phyloP scores from a whole-genome alignment of 345 rosid species.

The Gossypium longicalyx region DNA sequence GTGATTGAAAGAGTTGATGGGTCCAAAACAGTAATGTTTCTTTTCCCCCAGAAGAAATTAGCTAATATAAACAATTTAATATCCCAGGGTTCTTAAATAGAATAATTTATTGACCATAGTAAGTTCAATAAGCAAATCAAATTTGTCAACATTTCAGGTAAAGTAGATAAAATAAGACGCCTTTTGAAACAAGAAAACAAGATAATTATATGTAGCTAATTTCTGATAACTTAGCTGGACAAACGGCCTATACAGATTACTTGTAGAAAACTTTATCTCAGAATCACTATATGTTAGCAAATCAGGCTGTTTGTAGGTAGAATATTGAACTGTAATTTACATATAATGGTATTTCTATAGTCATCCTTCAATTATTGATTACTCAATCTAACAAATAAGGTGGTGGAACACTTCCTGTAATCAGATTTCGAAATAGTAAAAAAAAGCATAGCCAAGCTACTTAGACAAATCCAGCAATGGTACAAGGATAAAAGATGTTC shows the following conservation, averaged over 20 bases:
- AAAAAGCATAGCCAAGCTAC: background rate
- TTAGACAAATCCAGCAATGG: background rate
- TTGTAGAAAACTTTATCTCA: background rate
- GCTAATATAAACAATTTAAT: background rate
- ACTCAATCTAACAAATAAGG: no score
- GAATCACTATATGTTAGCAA: background rate
- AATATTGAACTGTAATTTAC: background rate
- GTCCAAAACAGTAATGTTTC: background rate
- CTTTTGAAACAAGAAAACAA: background rate
- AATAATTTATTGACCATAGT: background rate
- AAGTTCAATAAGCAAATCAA: conserved; percentile 9
- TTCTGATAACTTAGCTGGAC: background rate
- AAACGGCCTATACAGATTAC: no score
- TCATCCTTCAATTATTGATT: no score
- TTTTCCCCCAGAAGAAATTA: background rate
- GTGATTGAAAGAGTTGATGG: background rate
- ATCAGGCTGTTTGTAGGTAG: background rate
- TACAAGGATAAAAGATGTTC: no score
- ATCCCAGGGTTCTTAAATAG: background rate
- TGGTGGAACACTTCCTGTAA: no score
- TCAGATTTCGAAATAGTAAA: background rate
- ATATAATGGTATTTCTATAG: no score
- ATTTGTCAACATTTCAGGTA: background rate
- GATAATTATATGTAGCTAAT: background rate
- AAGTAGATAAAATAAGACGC: background rate